Conservation (phyloP, 176 grass and related monocot species). For the Aegilops sharonensis region DNA sequence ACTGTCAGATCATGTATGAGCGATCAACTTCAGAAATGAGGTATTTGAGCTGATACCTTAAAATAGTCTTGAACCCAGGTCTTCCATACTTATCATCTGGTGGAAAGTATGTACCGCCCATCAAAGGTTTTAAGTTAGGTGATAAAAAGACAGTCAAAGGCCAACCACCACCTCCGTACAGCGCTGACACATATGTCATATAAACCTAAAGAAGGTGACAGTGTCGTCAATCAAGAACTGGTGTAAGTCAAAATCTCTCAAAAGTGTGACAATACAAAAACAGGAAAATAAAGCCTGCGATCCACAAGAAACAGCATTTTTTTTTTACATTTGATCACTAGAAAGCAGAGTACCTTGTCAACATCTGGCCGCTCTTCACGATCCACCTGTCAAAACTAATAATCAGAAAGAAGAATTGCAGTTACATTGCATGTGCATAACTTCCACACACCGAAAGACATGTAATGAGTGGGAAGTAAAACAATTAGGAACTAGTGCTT, state of each 20-base stretch:
- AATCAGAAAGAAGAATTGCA: constrained; percentile 48
- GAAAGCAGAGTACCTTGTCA: constrained; percentile 67
- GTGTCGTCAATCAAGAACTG: background rate
- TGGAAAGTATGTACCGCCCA: constrained; percentile 98
- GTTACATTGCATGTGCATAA: constrained; percentile 9
- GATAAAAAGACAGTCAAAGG: constrained; percentile 93
- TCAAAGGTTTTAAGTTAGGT: constrained; percentile 76
- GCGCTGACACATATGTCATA: constrained; percentile 86
- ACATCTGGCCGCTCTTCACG: constrained; percentile 96
- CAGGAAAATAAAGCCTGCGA: background rate
- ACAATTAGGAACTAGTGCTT: background rate
- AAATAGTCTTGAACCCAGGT: constrained; percentile 93
- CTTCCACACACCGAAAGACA: background rate
- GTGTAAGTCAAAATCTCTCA: background rate
- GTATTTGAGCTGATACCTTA: constrained; percentile 53
- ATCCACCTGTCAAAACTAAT: constrained; percentile 81
- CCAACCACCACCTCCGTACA: constrained; percentile 93
- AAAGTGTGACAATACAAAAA: background rate
- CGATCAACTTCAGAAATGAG: background rate
- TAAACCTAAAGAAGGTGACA: constrained; percentile 61
- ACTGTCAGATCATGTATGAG: background rate
- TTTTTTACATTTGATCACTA: background rate
- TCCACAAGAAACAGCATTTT: background rate
- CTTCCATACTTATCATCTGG: constrained; percentile 87
- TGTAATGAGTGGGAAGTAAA: background rate